Evolutionary conservation across 2,329 filamentous ascomycete genomes (phyloP), one percentile per base, ranked within the genome.

Genomic region (Trichoderma asperellum): DNA sequence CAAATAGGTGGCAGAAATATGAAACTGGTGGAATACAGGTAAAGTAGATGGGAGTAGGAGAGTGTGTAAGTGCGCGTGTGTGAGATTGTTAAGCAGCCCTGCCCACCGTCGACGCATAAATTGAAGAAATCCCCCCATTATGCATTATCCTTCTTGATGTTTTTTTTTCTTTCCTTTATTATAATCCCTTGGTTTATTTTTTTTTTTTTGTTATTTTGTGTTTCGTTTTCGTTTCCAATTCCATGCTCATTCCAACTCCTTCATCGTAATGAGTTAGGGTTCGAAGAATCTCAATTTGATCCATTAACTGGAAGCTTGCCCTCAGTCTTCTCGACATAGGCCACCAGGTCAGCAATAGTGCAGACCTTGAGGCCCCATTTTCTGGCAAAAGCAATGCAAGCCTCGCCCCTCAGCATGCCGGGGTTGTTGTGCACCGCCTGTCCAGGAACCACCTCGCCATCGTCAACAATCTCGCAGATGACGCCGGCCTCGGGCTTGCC

Each of bases 401-500:
- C 92, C 82, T 97, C 93, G 72, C 93, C 89, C 74, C 94, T 84
- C 89, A 98, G 90, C 96, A 99, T 99, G 32, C 91, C 93, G n/a
- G 90, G 87, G 24, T 87, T 89, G 12, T 80, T 79, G 73, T 89
- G 84, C 76, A 92, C 83, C 0, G 93, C 86, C 76, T 85, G 85
- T 0, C 93, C 94, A 14, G 84, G 82, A 3, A 93, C 86, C 79
- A 89, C 87, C 72, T 88, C 88, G 0, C 94, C 94, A 74, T 96
- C 94, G 72, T 94, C 92, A 56, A 99, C 93, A 71, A 99, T 82
- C 84, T 99, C 96, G 75, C 92, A 93, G 77, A 98, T 98, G 29
- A 93, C 94, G 47, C 88, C 93, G 1, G 91, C 95, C 62, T 87
- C 86, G 71, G 82, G 80, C 83, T 93, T 95, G 1, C 94, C 94